A percentile compares a stretch with the other conserved stretches of the same genome.
Conservation (phyloP, 2,329 filamentous ascomycete genomes). For the Alternaria triticina region DNA sequence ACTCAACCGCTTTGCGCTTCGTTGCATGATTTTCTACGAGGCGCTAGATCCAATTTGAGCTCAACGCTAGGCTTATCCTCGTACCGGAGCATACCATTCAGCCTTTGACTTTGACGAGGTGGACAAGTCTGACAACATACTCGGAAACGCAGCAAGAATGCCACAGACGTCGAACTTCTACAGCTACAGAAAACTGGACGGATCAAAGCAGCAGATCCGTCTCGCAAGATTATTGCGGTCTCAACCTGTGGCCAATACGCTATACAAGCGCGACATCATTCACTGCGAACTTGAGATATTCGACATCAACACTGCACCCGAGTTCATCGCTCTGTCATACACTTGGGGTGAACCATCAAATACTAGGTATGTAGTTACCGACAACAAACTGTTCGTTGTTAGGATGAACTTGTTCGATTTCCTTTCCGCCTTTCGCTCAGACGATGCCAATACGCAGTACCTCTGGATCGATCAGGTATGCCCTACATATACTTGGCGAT, state of each 20-base stretch:
- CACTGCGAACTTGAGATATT: neutral
- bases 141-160: neutral
- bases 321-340: constrained; percentile 6
- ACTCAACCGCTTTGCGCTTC: neutral
- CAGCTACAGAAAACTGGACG: neutral
- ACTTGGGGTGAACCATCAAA: neutral
- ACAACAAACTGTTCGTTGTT: neutral
- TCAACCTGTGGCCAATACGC: neutral
- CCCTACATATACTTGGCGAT: neutral
- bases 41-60: neutral
- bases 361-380: neutral
- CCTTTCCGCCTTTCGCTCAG: neutral
- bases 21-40: neutral
- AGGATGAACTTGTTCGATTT: constrained; percentile 1
- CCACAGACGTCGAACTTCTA: neutral
- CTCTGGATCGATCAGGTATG: constrained; percentile 9
- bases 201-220: neutral
- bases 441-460: neutral
- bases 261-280: neutral
- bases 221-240: neutral
- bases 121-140: neutral
- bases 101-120: neutral
- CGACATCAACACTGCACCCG: neutral
- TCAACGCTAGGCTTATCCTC: neutral
- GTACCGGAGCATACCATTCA: neutral